These are phyloP conservation scores for Solanum bulbocastanum DNA, from an alignment of 257 asterid species.

Conservation along the genomic window DNA sequence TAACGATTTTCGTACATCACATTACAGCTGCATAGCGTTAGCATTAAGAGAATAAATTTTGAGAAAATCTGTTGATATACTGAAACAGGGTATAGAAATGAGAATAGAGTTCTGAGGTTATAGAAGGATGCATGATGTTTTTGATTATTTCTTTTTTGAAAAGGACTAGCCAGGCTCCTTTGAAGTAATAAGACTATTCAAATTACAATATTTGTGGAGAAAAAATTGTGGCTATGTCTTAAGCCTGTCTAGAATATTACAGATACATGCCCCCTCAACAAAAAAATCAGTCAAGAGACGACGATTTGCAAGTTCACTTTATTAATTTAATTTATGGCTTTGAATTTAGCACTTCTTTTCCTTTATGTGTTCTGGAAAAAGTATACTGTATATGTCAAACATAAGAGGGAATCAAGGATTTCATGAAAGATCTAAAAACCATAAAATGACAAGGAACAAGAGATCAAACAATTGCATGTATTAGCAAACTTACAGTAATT, in stretches of 20 bases:
- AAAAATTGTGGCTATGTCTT: neutral
- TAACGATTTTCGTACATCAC: neutral
- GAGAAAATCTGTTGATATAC: neutral
- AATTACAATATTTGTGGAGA: neutral
- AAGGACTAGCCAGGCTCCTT: neutral
- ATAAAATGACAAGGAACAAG: neutral
- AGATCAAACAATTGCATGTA: neutral
- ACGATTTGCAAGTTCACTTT: neutral
- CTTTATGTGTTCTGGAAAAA: neutral
- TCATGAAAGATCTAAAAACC: neutral
- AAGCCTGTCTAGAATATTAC: neutral
- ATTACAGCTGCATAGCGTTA: neutral
- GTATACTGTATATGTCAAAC: neutral
- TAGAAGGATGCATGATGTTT: neutral
- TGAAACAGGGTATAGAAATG: neutral
- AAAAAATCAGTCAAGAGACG: neutral
- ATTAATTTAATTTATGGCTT: neutral
- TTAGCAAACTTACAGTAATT: slow-evolving; percentile 52
- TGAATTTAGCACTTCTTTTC: neutral
- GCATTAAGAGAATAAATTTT: neutral
- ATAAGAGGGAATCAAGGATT: neutral
- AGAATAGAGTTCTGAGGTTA: neutral
- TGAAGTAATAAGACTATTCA: neutral
- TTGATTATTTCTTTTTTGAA: neutral
- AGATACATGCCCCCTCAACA: neutral